Conservation (phyloP, 208 protist genomes). For the Wallacemonas rigidus region DNA sequence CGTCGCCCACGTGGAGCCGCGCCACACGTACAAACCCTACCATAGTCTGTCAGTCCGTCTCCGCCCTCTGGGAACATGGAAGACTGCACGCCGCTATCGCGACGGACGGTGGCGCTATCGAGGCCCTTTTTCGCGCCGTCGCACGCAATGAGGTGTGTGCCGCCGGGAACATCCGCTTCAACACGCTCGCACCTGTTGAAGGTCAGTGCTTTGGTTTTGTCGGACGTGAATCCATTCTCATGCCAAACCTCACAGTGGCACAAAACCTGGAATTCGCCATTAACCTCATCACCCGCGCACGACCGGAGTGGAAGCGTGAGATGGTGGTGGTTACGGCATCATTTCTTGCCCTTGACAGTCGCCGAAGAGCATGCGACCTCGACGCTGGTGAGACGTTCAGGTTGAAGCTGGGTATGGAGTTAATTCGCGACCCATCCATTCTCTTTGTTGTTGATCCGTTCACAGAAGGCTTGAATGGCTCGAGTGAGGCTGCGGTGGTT, state of each 20-base stretch:
- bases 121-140: constrained; percentile 37
- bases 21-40: constrained; percentile 19
- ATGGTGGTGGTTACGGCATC: constrained; percentile 36
- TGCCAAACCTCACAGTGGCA: constrained; percentile 51
- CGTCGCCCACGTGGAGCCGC: constrained; percentile 26
- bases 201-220: constrained; percentile 33
- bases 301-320: constrained; percentile 30
- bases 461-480: constrained; percentile 24
- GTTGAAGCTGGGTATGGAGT: constrained; percentile 61
- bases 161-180: constrained; percentile 36
- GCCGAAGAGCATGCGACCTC: constrained; percentile 33
- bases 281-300: constrained; percentile 44
- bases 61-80: constrained; percentile 35
- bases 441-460: constrained; percentile 49
- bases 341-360: constrained; percentile 41
- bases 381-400: constrained; percentile 42
- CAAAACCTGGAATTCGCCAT: constrained; percentile 60
- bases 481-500: constrained; percentile 26
- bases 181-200: constrained; percentile 31
- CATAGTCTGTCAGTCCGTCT: constrained; percentile 44
- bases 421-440: constrained; percentile 57
- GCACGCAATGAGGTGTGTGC: constrained; percentile 24
- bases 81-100: constrained; percentile 47
- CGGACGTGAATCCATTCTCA: constrained; percentile 19
- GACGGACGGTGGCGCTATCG: constrained; percentile 37